phyloP scores from a whole-genome alignment of 306 rosid species.

The Alnus rubra region DNA sequence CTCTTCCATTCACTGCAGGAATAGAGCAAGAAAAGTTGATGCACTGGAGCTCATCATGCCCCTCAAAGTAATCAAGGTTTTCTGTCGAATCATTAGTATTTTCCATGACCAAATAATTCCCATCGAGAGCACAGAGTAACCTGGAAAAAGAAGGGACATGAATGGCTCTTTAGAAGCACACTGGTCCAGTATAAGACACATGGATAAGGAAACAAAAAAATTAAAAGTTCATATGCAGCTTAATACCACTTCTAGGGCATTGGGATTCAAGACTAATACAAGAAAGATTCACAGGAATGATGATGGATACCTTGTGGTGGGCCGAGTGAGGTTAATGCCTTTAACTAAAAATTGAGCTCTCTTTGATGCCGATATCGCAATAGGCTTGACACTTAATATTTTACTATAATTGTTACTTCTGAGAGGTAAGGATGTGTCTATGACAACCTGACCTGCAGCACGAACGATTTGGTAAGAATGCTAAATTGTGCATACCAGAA shows the following conservation, averaged over 20 bases:
- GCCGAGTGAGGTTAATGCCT: constrained; percentile 66
- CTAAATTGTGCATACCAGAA: constrained; percentile 15
- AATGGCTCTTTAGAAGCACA: neutral
- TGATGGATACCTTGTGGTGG: constrained; percentile 61
- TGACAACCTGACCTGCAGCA: constrained; percentile 72
- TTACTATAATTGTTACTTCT: constrained; percentile 51
- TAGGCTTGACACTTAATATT: constrained; percentile 70
- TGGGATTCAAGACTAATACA: constrained; percentile 1
- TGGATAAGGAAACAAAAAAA: neutral
- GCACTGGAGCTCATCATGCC: constrained; percentile 59
- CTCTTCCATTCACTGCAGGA: constrained; percentile 71
- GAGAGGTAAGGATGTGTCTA: constrained; percentile 71
- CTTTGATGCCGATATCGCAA: constrained; percentile 71
- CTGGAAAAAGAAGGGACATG: constrained; percentile 32
- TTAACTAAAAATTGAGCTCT: constrained; percentile 67
- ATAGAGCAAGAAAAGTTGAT: constrained; percentile 69
- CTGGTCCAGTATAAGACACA: constrained; percentile 16
- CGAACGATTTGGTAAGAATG: constrained; percentile 29
- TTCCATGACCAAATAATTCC: constrained; percentile 65
- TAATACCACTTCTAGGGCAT: neutral
- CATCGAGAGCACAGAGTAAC: constrained; percentile 88
- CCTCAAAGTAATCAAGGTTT: constrained; percentile 36
- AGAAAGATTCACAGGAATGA: constrained; percentile 5
- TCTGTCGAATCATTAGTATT: constrained; percentile 49
- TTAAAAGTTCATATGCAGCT: neutral